A percentile compares a stretch with the other conserved stretches of the same genome.
phyloP scores from a whole-genome alignment of 1,139 yeast genomes.

The Yamadazyma membranifaciens region DNA sequence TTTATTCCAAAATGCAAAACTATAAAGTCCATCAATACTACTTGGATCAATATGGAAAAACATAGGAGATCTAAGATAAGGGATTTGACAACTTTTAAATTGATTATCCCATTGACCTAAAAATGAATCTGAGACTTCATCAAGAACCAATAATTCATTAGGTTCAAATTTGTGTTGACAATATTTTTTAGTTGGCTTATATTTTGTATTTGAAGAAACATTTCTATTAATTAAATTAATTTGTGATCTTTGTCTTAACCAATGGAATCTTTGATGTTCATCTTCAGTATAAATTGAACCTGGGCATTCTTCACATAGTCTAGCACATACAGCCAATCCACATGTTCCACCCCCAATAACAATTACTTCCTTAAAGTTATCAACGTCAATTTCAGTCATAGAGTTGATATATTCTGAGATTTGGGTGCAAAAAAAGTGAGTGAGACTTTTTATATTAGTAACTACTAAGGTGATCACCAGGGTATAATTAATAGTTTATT shows the following conservation, averaged over 20 bases:
- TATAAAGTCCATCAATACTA: conserved; percentile 43
- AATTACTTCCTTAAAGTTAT: conserved; percentile 29
- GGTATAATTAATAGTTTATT: neutral
- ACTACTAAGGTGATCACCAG: conserved; percentile 1
- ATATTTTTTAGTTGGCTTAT: conserved; percentile 10
- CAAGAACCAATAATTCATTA: conserved; percentile 32
- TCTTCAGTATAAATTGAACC: conserved; percentile 42
- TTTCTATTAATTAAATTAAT: conserved; percentile 23
- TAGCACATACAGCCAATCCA: conserved; percentile 35
- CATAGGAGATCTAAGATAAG: conserved; percentile 49
- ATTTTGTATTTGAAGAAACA: conserved; percentile 17
- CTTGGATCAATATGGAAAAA: conserved; percentile 50
- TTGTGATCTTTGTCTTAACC: conserved; percentile 34
- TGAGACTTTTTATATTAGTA: conserved; percentile 2
- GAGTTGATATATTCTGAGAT: neutral
- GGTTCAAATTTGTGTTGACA: conserved; percentile 18
- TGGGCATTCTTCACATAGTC: conserved; percentile 38
- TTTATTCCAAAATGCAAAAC: conserved; percentile 34
- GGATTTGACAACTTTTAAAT: conserved; percentile 42
- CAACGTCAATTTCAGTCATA: conserved; percentile 8
- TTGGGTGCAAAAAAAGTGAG: conserved; percentile 2
- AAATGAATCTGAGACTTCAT: conserved; percentile 27
- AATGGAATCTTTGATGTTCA: conserved; percentile 42
- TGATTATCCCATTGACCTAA: conserved; percentile 48
- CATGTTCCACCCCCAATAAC: conserved; percentile 44